Base-by-base conservation (phyloP, 2,329 filamentous ascomycete genomes). In the Scolecobasidium constrictum region DNA sequence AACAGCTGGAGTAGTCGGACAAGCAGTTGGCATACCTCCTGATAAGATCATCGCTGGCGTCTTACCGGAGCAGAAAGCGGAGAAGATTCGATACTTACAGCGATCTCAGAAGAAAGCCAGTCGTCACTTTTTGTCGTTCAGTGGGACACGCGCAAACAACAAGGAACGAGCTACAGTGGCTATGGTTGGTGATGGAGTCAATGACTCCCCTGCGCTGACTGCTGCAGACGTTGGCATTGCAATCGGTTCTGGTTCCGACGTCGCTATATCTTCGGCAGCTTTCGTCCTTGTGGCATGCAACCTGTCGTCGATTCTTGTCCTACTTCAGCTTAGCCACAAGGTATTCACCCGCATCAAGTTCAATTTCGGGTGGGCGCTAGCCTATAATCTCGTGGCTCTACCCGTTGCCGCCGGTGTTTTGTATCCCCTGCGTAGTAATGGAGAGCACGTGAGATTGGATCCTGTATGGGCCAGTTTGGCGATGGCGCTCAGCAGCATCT, bases 401-500 rank as follows among this genome's bases (percentile, higher is more conserved):
- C 52, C 52, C 1, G 36, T 54, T 12, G 52, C 52, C 11, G 52
- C 52, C 12, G 52, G 52, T 12, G 47, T 51, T 12, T 22, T 54
- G 12, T 54, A 49, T 46, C 43, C 47, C 16, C 21, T 37, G 9
- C 34, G 9, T 11, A 18, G 34, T 3, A 53, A 56, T 2, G 72
- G 69, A 2, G 56, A 58, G 21, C 81, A 83, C 56, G 62, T 86
- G 16, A 66, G 74, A 47, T 63, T 88, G 37, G 80, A 85, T 57
- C 83, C 83, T 0, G 83, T 84, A 1, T 95, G 88, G 88, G 90
- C 88, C 4, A 82, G 80, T 50, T 63, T 94, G 57, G 88, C 88
- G 1, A 96, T 95, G 90, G 90, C 90, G 19, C 62, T 88, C 59
- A 94, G 87, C 61, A 90, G 83, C 60, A 80, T 95, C 50, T 92